Conservation (phyloP, 192 early-diverging fungal species). For the Dissophora ornata region DNA sequence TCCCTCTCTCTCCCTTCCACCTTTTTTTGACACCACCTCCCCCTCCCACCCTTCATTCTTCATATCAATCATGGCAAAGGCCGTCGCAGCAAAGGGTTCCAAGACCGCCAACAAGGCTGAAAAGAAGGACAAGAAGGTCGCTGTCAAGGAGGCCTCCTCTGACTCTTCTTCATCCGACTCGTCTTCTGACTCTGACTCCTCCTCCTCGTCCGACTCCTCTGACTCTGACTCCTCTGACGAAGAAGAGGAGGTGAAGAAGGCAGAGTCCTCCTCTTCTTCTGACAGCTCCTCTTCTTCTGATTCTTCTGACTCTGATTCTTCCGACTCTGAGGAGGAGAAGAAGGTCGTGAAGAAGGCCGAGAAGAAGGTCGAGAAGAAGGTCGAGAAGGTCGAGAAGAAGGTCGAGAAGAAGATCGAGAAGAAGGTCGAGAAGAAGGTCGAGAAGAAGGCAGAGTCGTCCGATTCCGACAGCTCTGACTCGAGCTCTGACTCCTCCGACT, state of each 20-base stretch:
- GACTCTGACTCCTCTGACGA: conserved; percentile 53
- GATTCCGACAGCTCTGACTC: conserved; percentile 22
- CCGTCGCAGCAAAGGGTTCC: conserved; percentile 48
- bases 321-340: conserved; percentile 57
- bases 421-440: conserved; percentile 41
- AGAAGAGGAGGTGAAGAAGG: conserved; percentile 31
- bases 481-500: conserved; percentile 34
- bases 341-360: conserved; percentile 43
- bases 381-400: no score
- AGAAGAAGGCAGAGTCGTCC: conserved; percentile 35
- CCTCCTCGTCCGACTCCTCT: conserved; percentile 52
- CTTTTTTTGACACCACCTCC: no score
- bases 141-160: conserved; percentile 40
- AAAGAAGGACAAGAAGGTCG: conserved; percentile 68
- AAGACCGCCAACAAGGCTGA: conserved; percentile 62
- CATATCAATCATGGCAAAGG: conserved; percentile 48
- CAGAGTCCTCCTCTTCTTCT: conserved; percentile 41
- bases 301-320: conserved; percentile 32
- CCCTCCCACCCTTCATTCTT: conserved; percentile 6
- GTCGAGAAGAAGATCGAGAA: conserved; percentile 45
- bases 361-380: conserved; percentile 23
- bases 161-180: conserved; percentile 40
- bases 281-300: conserved; percentile 24
- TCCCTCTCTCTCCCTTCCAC: conserved; percentile 20
- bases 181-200: conserved; percentile 47